These are phyloP conservation scores for Colletotrichum camelliae DNA, from an alignment of 2,329 filamentous ascomycete genomes.

Conservation along the genomic window DNA sequence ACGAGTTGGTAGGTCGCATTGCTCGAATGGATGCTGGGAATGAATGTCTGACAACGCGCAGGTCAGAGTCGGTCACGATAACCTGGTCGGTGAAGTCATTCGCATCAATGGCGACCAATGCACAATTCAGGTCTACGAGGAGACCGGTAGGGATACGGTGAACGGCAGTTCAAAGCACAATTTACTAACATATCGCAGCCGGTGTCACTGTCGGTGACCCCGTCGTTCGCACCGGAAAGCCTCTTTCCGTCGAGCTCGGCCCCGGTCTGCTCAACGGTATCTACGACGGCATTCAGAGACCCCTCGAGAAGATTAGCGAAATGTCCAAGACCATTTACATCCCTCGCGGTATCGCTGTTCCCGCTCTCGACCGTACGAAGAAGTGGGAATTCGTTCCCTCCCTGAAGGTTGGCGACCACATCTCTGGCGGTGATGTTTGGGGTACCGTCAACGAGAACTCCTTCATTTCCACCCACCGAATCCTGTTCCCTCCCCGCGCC, in stretches of 20 bases:
- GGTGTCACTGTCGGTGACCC: conserved; percentile 96
- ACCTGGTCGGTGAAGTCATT: conserved; percentile 96
- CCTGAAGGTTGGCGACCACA: conserved; percentile 95
- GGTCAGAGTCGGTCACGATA: conserved; percentile 92
- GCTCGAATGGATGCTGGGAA: not conserved
- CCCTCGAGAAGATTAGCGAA: conserved; percentile 82
- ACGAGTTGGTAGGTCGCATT: conserved; percentile 79
- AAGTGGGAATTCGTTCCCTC: conserved; percentile 96
- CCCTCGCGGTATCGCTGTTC: conserved; percentile 87
- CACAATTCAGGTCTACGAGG: conserved; percentile 98
- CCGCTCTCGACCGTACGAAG: conserved; percentile 86
- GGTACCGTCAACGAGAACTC: conserved; percentile 96
- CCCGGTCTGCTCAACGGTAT: conserved; percentile 98
- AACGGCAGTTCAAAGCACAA: not conserved
- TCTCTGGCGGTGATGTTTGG: conserved; percentile 95
- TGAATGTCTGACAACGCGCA: conserved; percentile 38
- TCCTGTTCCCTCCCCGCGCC: conserved; percentile 88
- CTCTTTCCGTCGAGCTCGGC: conserved; percentile 94
- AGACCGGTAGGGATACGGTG: conserved; percentile 73
- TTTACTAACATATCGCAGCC: conserved; percentile 55
- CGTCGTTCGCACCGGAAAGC: conserved; percentile 89
- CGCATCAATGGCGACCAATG: conserved; percentile 95
- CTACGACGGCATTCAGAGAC: conserved; percentile 98
- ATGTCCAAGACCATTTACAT: conserved; percentile 93
- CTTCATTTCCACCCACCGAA: conserved; percentile 90